Base-by-base conservation (phyloP, 139 green algal genomes). In the Closterium sp. region DNA sequence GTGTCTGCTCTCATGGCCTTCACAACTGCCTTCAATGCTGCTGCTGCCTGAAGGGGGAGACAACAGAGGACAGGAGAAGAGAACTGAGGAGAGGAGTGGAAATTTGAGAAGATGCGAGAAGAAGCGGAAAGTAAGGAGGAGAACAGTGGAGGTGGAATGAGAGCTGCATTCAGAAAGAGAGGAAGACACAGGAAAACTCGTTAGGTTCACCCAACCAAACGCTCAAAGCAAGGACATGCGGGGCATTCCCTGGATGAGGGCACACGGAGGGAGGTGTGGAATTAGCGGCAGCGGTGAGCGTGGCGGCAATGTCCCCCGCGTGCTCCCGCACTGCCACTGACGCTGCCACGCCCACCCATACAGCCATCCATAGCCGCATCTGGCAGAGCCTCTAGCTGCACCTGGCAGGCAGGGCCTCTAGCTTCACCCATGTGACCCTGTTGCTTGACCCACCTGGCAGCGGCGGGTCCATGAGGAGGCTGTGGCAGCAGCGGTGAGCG, bases 281-380 rank as follows among this genome's bases (percentile, higher is more conserved):
- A n/a, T n/a, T 23, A 21, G 89, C 89, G 25, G 84, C 33, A 33
- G 89, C 25, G 31, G n/a, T 28, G 34, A 91, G 34, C n/a, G 89
- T 83, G n/a, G 89, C 69, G n/a, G 76, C 84, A 85, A 85, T 91
- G n/a, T 91, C 89, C 19, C 43, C 32, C 4, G 34, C 23, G 28
- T 91, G 89, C 19, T 89, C 43, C 36, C 89, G 84, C 25, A 90
- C 66, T 81, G 89, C 89, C 36, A 69, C 89, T 25, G 81, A 84
- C 4, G 66, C 84, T 7, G 25, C 89, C 21, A 83, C 84, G 25
- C 35, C 89, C 25, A 64, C 38, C n/a, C n/a, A n/a, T n/a, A n/a
- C n/a, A n/a, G n/a, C n/a, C n/a, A n/a, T n/a, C n/a, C n/a, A n/a
- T 30, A 3, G n/a, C 23, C 64, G 66, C 7, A 91, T 35, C 88